phyloP scores from a whole-genome alignment of 2,329 filamentous ascomycete genomes.

The Cladosporium austrohemisphaericum region DNA sequence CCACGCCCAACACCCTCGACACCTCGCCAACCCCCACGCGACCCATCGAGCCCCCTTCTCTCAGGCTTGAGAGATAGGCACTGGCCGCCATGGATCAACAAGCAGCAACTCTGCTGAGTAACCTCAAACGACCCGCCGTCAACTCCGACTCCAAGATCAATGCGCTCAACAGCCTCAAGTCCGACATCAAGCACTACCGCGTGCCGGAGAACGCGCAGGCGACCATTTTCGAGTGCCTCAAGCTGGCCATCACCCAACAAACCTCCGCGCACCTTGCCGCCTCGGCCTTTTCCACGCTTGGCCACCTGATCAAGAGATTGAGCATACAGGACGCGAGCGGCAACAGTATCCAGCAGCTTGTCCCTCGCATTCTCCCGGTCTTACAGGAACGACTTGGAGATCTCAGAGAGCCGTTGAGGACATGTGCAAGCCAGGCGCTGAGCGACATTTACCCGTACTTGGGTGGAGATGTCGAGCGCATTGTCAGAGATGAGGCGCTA shows the following conservation, averaged over 20 bases:
- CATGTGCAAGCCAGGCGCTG: constrained; percentile 69
- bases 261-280: constrained; percentile 70
- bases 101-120: constrained; percentile 50
- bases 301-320: constrained; percentile 81
- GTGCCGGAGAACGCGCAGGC: constrained; percentile 71
- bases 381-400: constrained; percentile 85
- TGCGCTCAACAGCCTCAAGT: constrained; percentile 72
- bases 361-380: constrained; percentile 66
- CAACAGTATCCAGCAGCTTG: constrained; percentile 62
- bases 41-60: constrained; percentile 10
- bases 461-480: constrained; percentile 71
- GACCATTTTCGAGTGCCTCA: constrained; percentile 77
- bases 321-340: constrained; percentile 78
- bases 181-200: constrained; percentile 86
- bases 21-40: not conserved
- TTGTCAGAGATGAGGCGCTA: constrained; percentile 74
- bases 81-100: constrained; percentile 52
- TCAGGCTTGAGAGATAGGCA: constrained; percentile 2
- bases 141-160: constrained; percentile 68
- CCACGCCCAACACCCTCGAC: not conserved
- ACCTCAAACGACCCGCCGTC: constrained; percentile 59
- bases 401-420: constrained; percentile 77
- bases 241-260: constrained; percentile 68
- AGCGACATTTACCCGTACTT: constrained; percentile 70
- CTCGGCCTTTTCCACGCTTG: constrained; percentile 81